Conservation (phyloP, 164 flowering plant genomes). For the Saururus chinensis region DNA sequence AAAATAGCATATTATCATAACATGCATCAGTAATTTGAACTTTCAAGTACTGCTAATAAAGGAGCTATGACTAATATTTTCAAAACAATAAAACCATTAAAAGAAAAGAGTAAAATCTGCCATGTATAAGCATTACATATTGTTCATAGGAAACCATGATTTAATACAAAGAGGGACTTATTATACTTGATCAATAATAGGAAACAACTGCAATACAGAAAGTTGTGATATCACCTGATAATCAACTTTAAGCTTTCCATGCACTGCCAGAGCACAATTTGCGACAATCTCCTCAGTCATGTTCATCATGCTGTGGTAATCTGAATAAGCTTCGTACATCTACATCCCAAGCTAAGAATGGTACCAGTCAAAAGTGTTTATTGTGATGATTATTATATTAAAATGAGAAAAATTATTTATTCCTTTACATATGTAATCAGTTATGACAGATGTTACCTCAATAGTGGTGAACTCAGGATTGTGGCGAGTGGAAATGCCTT, state of each 20-base stretch:
- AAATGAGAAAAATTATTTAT: background rate
- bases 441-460: constrained; percentile 43
- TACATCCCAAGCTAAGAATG: constrained; percentile 26
- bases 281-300: constrained; percentile 87
- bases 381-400: background rate
- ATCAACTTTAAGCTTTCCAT: constrained; percentile 71
- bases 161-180: too few species aligned
- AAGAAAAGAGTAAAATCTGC: too few species aligned
- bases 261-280: constrained; percentile 76
- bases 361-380: constrained; percentile 9
- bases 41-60: too few species aligned
- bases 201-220: too few species aligned
- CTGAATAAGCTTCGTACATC: constrained; percentile 99
- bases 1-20: too few species aligned
- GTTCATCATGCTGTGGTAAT: constrained; percentile 92
- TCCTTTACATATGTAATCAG: background rate
- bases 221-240: constrained; percentile 95
- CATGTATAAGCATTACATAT: too few species aligned
- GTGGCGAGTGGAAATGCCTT: constrained; percentile 95
- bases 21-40: too few species aligned
- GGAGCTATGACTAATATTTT: too few species aligned
- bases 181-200: too few species aligned
- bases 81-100: too few species aligned
- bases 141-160: too few species aligned
- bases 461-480: constrained; percentile 98